phyloP scores from a whole-genome alignment of 768 basidiomycete genomes.

The Suillus luteus region DNA sequence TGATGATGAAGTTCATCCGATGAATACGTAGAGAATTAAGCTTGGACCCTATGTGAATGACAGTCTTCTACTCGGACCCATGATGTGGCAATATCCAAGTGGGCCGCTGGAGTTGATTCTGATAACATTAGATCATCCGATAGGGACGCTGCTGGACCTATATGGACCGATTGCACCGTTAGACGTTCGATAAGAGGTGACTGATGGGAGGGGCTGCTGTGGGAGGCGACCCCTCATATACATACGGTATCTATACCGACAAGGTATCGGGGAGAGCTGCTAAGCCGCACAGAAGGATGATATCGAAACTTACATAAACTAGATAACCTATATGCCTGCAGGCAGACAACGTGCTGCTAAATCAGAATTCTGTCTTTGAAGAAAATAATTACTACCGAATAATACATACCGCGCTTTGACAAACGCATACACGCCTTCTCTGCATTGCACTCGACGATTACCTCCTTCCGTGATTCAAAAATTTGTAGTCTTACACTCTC shows the following conservation, averaged over 20 bases:
- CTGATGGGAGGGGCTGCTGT: constrained; percentile 44
- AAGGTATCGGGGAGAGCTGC: not conserved
- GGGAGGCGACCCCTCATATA: constrained; percentile 19
- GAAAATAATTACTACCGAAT: constrained; percentile 33
- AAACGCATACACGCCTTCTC: constrained; percentile 52
- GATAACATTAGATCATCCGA: constrained; percentile 29
- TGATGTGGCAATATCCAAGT: constrained; percentile 16
- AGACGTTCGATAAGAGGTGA: constrained; percentile 50
- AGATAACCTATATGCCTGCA: constrained; percentile 61
- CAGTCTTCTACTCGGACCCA: constrained; percentile 24
- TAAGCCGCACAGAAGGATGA: constrained; percentile 22
- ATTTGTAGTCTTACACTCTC: constrained; percentile 34
- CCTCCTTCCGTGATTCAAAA: constrained; percentile 50
- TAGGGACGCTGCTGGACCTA: constrained; percentile 37
- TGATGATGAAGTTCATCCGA: not conserved
- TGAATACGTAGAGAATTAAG: not conserved
- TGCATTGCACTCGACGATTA: constrained; percentile 43
- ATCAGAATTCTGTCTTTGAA: constrained; percentile 57
- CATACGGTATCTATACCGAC: not conserved
- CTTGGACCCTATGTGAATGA: too few species aligned
- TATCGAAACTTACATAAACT: constrained; percentile 41
- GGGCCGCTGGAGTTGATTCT: constrained; percentile 23
- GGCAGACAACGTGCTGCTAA: constrained; percentile 69
- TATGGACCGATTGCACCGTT: constrained; percentile 31
- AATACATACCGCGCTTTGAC: constrained; percentile 37